phyloP scores from a whole-genome alignment of 1,284 basidiomycete genomes.

The Trichosporon coremiiforme region DNA sequence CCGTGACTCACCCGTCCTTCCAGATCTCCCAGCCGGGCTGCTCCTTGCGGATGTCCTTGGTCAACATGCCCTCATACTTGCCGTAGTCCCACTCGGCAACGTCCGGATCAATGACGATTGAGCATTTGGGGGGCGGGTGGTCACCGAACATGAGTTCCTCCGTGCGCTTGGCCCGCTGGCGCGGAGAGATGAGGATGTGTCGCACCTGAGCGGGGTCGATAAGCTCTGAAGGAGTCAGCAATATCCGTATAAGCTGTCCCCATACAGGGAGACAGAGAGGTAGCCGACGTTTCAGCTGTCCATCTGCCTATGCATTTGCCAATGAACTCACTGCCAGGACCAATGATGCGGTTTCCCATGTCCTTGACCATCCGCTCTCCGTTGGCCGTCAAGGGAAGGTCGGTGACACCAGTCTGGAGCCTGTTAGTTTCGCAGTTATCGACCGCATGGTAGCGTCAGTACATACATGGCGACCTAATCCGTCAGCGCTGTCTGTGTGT shows the following conservation, averaged over 20 bases:
- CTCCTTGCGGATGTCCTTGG: conserved; percentile 70
- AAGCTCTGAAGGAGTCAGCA: conserved; percentile 61
- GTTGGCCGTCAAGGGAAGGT: conserved; percentile 80
- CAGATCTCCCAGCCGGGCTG: conserved; percentile 77
- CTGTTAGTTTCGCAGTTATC: conserved; percentile 12
- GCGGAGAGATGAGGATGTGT: conserved; percentile 77
- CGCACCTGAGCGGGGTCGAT: conserved; percentile 79
- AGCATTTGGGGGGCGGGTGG: conserved; percentile 40
- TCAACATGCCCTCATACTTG: conserved; percentile 78
- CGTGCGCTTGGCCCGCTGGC: conserved; percentile 77
- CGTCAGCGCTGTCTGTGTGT: conserved; percentile 2
- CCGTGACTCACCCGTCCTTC: conserved; percentile 67
- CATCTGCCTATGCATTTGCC: background rate
- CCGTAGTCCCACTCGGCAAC: conserved; percentile 84
- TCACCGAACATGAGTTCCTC: conserved; percentile 67
- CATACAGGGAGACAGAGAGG: background rate
- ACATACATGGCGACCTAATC: conserved; percentile 68
- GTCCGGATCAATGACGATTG: conserved; percentile 48
- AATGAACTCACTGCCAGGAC: conserved; percentile 67
- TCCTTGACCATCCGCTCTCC: conserved; percentile 74
- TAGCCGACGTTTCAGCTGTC: background rate
- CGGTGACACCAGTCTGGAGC: conserved; percentile 77
- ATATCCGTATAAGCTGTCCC: background rate
- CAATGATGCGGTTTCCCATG: conserved; percentile 70
- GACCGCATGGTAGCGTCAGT: background rate